Base-by-base conservation (phyloP, 768 basidiomycete genomes). In the Trametes sanguinea region DNA sequence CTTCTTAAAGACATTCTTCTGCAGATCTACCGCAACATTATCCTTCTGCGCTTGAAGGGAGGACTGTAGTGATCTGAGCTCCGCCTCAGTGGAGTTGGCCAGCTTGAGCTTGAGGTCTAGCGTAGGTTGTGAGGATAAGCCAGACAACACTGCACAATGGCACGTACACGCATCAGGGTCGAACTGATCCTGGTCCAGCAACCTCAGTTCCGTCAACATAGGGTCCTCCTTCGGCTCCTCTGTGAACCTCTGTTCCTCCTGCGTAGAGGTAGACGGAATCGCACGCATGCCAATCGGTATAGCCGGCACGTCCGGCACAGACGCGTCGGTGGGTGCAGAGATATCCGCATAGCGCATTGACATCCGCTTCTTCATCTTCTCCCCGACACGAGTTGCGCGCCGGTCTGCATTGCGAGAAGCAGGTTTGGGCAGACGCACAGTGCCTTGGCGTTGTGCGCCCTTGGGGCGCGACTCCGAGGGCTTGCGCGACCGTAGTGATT, bases 331-430 rank as follows among this genome's bases (percentile, higher is more conserved):
- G 6, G 89, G 90, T n/a, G 82, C 77, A 1, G 89, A 89, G 57
- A 92, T 89, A 66, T 92, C 90, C 42, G 90, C 92, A 83, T 92
- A 97, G 72, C 95, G 87, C 83, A 89, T 91, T 14, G 94, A 95
- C 87, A 97, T 89, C 71, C 95, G 90, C 76, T 94, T 94, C 83
- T 94, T 94, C 76, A 97, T 94, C 78, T 91, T 94, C 82, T 95
- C 95, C 73, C 94, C 82, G 22, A 84, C 80, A 10, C 78, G 75
- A 13, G 71, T 72, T 33, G 81, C 78, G 68, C 80, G 81, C 48
- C 81, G 76, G 10, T 66, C 72, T 16, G 58, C 58, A 56, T 64
- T 60, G 39, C 63, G 58, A 16, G 54, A 33, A 8, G 44, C 59
- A 13, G 63, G 63, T 22, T 60, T 64, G 48, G 58, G 43, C 7